Evolutionary conservation across 345 rosid species (phyloP), one percentile per base, ranked within the genome.

Genomic region (Euphorbia peplus): DNA sequence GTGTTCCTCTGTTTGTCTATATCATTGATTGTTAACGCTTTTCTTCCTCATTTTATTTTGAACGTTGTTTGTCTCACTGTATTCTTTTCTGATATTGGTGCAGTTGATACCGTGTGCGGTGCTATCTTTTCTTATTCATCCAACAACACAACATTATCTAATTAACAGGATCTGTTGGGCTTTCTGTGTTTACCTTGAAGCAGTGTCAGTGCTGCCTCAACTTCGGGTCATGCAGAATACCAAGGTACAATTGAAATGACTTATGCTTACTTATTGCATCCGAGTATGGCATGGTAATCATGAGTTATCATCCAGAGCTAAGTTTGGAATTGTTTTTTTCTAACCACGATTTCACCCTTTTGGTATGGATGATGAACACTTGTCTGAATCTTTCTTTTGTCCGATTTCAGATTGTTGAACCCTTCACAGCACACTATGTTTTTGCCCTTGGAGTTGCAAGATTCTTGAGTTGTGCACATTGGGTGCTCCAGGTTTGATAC

Each of bases 151-250:
- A 7, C 78, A 74, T 58, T 30, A 63, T 59, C 48, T 74, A 57
- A 2, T 74, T 28, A 75, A 70, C 68, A 65, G 74, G 67, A 65
- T 75, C 41, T 59, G 63, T 37, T 75, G 79, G 79, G 79, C 75
- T 26, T 70, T 75, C 51, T 75, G 79, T 75, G 74, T 70, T 42
- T 75, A 70, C 46, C 79, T 75, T 29, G 79, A 75, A 64, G 74
- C 75, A 48, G 73, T 74, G 22, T 74, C 78, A 22, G 78, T 74
- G 7, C 64, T 74, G 66, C 78, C 78, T 63, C 79, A 75, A 54
- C 75, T 75, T 26, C 69, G 71, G 56, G 74, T 75, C 62, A 75
- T 75, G 79, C 79, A 75, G 71, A 75, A 75, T 48, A 70, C 71
- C 0, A 75, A 75, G 79, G 79, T 75, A 70, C 41, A 30, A 10